Conservation (phyloP, 352 stramenopile species). For the Globisporangium cystogenes region DNA sequence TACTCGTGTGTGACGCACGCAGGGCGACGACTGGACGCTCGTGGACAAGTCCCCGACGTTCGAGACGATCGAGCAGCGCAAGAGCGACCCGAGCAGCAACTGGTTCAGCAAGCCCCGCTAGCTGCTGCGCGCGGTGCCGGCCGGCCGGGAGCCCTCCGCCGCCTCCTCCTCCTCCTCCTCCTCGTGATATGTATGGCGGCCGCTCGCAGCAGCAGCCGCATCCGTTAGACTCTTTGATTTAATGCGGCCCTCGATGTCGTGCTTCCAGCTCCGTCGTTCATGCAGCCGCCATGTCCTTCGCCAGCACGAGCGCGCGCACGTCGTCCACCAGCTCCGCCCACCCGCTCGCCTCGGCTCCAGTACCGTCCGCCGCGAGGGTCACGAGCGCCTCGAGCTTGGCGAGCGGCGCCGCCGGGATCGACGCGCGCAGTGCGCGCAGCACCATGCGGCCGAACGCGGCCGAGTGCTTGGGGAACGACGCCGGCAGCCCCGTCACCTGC, state of each 20-base stretch:
- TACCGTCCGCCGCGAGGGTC: too few species aligned
- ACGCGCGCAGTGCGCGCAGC: conserved; percentile 32
- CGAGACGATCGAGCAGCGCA: conserved; percentile 40
- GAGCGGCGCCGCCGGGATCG: conserved; percentile 28
- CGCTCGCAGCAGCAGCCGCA: neutral
- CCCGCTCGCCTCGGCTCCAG: conserved; percentile 6
- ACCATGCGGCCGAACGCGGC: conserved; percentile 31
- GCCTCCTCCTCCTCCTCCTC: too few species aligned
- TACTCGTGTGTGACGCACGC: too few species aligned
- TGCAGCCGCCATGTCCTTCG: conserved; percentile 31
- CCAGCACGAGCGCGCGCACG: conserved; percentile 24
- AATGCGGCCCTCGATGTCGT: conserved; percentile 4
- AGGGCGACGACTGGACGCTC: conserved; percentile 71
- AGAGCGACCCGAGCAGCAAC: conserved; percentile 36
- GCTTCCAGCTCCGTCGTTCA: neutral
- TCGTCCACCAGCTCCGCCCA: conserved; percentile 18
- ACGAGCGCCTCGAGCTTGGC: conserved; percentile 24
- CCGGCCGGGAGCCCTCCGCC: too few species aligned
- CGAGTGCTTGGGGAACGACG: conserved; percentile 33
- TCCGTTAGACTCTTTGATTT: conserved; percentile 7
- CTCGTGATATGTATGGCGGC: too few species aligned
- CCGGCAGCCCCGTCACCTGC: conserved; percentile 45
- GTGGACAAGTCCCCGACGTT: conserved; percentile 77
- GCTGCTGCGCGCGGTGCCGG: too few species aligned
- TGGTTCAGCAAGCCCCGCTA: conserved; percentile 28